Evolutionary conservation across 2,329 filamentous ascomycete species (phyloP), one percentile per base, ranked within the genome.

Genomic region (Stachybotrys chartarum): DNA sequence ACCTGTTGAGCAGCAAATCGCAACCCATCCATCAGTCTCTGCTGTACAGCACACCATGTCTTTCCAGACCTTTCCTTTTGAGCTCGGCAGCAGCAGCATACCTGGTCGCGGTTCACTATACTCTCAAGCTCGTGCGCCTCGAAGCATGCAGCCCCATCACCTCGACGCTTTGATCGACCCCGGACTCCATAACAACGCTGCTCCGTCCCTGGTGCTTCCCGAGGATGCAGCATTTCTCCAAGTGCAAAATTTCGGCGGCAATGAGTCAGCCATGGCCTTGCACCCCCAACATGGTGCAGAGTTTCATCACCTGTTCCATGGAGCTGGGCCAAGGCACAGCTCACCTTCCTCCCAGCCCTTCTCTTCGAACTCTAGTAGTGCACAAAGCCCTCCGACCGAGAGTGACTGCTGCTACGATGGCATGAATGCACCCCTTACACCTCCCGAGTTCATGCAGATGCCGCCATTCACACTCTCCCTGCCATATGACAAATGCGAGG

Each of bases 311-410:
- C 8, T 42, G 35, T 42, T 42, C 35, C 35, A 42, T 10, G 8
- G 14, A 24, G 3, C 50, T 7, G 16, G 30, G 3, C 7, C 6
- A 7, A 14, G 60, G 30, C 66, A 68, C 47, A 63, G 59, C 32
- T 74, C 73, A 7, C 72, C 74, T 7, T 69, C 70, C 12, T 75
- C 70, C 17, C 71, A 72, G 12, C 66, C 70, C 31, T 65, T 66
- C 16, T 68, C 71, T 5, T 72, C 72, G 24, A 67, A 67, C 1
- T 70, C 70, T 55, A 70, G 71, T 55, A 71, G 68, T 53, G 65
- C 63, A 30, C 64, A 67, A 24, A 76, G 73, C 44, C 73, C 73
- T 16, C 67, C 65, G 4, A 63, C 70, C 5, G 73, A 76, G n/a
- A 70, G 68, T 54, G 74, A 78, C 52, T 65, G 67, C 30, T 69